Base-by-base conservation (phyloP, 1,139 yeast genomes). In the Yamadazyma spencermartinsiae region DNA sequence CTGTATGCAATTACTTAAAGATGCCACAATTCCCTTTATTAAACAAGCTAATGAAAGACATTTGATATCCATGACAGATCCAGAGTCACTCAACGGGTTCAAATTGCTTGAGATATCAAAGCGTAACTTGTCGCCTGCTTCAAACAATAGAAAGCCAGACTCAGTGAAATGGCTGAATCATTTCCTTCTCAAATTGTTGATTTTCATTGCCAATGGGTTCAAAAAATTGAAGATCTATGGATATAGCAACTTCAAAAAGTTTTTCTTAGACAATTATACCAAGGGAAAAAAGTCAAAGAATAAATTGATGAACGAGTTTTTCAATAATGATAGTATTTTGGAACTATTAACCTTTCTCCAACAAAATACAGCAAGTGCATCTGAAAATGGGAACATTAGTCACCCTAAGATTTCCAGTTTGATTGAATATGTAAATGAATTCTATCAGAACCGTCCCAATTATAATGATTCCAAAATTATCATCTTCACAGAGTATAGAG, bases 401-500 rank as follows among this genome's bases (percentile, higher is more conserved):
- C 98, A 92, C 62, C 87, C 89, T 1, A 92, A 92, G 53, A 63
- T 90, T 25, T 79, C 76, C 36, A 71, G 75, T 31, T 55, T 87
- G 35, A 65, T 80, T 31, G 75, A 75, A 9, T 86, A 85, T 48
- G 57, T 89, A 31, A 54, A 61, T 1, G 61, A 60, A 2, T 89
- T 87, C 53, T 81, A 84, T 41, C 53, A 61, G 4, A 55, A 61
- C 9, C 31, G 20, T 16, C 55, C 62, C 1, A 55, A 58, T 14
- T 54, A 33, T 37, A 54, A 56, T 5, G 72, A 74, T 36, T 86
- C 96, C 1, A 76, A 87, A 46, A 95, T 84, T 1, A 92, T 92
- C 36, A 74, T 92, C 0, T 92, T 92, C 56, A 86, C 96, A 0
- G 96, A 89, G 54, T 77, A 79, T 45, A 74, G 99, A 54, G 95